phyloP scores from a whole-genome alignment of 1,284 basidiomycete species.

The Apiotrichum laibachii region DNA sequence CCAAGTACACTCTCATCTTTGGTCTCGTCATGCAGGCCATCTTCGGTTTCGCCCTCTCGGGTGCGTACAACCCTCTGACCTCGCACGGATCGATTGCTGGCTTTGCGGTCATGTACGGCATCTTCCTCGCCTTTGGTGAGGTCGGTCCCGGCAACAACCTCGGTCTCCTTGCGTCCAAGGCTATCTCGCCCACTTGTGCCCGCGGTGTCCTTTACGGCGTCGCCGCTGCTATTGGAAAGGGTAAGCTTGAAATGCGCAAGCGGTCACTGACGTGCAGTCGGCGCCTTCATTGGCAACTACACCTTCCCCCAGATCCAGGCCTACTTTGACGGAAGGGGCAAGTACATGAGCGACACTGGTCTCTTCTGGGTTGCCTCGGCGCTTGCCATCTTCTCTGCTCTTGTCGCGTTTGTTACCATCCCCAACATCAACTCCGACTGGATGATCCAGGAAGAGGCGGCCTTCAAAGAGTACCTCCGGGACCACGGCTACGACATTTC shows the following conservation, averaged over 20 bases:
- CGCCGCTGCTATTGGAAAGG: constrained; percentile 86
- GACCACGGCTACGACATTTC: constrained; percentile 61
- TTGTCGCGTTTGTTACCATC: constrained; percentile 71
- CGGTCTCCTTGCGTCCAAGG: constrained; percentile 76
- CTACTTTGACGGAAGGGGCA: constrained; percentile 18
- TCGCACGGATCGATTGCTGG: constrained; percentile 58
- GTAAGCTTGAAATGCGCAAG: neutral
- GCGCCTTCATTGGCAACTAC: constrained; percentile 76
- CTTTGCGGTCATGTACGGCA: constrained; percentile 83
- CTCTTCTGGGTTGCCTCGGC: constrained; percentile 52
- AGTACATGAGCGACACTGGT: constrained; percentile 46
- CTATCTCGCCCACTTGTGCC: constrained; percentile 70
- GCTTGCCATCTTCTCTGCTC: constrained; percentile 73
- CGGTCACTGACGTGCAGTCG: constrained; percentile 49
- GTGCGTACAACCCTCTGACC: constrained; percentile 58
- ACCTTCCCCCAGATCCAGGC: constrained; percentile 68
- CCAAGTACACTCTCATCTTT: constrained; percentile 67
- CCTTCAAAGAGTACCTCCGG: constrained; percentile 78
- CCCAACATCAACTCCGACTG: constrained; percentile 70
- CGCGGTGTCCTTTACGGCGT: constrained; percentile 81
- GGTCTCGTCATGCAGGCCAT: constrained; percentile 70
- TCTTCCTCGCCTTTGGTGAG: constrained; percentile 77
- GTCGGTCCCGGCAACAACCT: constrained; percentile 73
- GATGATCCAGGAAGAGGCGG: constrained; percentile 71
- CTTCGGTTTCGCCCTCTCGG: constrained; percentile 84